phyloP scores from a whole-genome alignment of 495 filamentous ascomycete species.

The Tetracladium marchalianum region DNA sequence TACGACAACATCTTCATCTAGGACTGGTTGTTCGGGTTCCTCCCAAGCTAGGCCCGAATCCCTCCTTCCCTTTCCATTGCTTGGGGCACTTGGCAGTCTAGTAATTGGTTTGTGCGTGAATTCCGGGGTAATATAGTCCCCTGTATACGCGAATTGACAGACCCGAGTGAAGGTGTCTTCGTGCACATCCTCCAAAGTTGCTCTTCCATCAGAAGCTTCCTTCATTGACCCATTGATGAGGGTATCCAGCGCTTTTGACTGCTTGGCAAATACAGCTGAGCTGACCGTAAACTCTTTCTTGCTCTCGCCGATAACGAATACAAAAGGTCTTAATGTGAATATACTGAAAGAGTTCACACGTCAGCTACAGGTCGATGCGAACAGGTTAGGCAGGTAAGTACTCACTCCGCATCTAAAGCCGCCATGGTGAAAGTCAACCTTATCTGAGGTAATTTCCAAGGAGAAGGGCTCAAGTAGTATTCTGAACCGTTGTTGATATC shows the following conservation, averaged over 20 bases:
- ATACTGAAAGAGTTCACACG: conserved; percentile 2
- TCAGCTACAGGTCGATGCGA: conserved; percentile 7
- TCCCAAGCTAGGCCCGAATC: too few relatives aligned
- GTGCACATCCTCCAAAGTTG: conserved; percentile 11
- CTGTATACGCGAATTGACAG: conserved; percentile 15
- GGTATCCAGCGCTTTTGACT: conserved; percentile 10
- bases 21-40: too few relatives aligned
- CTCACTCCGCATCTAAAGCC: background rate
- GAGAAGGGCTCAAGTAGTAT: too few relatives aligned
- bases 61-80: too few relatives aligned
- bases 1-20: too few relatives aligned
- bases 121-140: conserved; percentile 11
- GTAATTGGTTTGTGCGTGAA: background rate
- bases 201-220: conserved; percentile 11
- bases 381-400: background rate
- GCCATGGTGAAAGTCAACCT: conserved; percentile 8
- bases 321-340: conserved; percentile 7
- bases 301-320: conserved; percentile 10
- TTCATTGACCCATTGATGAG: conserved; percentile 14
- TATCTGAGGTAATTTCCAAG: too few relatives aligned
- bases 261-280: conserved; percentile 10
- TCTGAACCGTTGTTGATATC: too few relatives aligned
- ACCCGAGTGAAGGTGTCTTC: conserved; percentile 17
- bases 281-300: conserved; percentile 8
- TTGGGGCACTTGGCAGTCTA: too few relatives aligned